Evolutionary conservation across 805 yeast species (phyloP).

Genomic region (Wickerhamiella nectarea): DNA sequence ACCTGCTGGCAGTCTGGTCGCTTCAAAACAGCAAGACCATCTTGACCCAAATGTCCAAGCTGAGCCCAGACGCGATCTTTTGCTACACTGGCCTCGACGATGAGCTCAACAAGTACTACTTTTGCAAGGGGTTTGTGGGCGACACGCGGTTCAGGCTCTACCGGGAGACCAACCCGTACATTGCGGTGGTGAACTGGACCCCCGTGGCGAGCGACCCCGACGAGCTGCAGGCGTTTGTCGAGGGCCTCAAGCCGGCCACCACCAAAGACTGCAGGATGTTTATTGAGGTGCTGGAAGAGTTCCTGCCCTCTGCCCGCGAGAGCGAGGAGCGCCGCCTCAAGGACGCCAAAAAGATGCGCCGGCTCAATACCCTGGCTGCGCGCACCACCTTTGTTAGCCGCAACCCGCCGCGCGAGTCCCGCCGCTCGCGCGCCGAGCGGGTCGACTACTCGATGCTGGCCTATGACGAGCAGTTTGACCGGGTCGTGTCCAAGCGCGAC

Average conservation of each 20-base stretch:
- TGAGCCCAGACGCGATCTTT: constrained; percentile 14
- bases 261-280: constrained; percentile 10
- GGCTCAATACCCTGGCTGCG: constrained; percentile 13
- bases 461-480: constrained; percentile 10
- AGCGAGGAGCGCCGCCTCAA: constrained; percentile 14
- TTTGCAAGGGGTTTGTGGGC: constrained; percentile 17
- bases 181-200: constrained; percentile 24
- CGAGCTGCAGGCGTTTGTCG: constrained; percentile 19
- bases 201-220: constrained; percentile 23
- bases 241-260: constrained; percentile 8
- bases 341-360: constrained; percentile 14
- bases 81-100: constrained; percentile 20
- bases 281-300: constrained; percentile 16
- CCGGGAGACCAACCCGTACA: constrained; percentile 23
- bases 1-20: constrained; percentile 26
- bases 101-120: constrained; percentile 17
- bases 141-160: constrained; percentile 27
- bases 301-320: constrained; percentile 16
- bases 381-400: constrained; percentile 16
- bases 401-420: constrained; percentile 21
- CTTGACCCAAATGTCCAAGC: constrained; percentile 13
- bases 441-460: constrained; percentile 13
- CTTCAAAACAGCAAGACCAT: constrained; percentile 23
- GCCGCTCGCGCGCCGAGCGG: constrained; percentile 24
- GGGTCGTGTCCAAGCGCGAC: constrained; percentile 39